phyloP scores from a whole-genome alignment of 2,329 filamentous ascomycete genomes.

The Neoascochyta sp. region DNA sequence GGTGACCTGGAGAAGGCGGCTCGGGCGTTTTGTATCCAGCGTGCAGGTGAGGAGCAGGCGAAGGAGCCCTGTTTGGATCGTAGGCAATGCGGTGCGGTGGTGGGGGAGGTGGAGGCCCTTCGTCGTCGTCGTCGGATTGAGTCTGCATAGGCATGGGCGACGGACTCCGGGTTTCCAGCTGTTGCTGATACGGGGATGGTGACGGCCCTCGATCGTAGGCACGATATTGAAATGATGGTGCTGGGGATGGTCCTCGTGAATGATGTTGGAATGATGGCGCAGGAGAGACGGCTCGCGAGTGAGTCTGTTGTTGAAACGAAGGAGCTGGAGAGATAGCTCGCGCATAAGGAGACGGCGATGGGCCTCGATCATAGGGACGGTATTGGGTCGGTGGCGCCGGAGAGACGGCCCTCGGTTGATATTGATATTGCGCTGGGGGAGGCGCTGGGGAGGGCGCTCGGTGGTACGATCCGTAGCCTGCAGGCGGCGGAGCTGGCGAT shows the following conservation, averaged over 20 bases:
- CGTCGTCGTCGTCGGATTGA: slow-evolving; percentile 35
- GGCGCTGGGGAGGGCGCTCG: slow-evolving; percentile 24
- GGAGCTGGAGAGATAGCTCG: slow-evolving; percentile 33
- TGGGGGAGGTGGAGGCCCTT: slow-evolving; percentile 79
- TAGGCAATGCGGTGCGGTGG: slow-evolving; percentile 68
- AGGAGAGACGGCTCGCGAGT: slow-evolving; percentile 28
- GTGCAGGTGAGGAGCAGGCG: slow-evolving; percentile 30
- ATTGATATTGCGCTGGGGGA: slow-evolving; percentile 20
- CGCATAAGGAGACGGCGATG: slow-evolving; percentile 27
- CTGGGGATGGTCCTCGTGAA: slow-evolving; percentile 29
- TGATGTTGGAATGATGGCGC: slow-evolving; percentile 28
- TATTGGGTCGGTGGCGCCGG: slow-evolving; percentile 28
- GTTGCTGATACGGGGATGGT: slow-evolving; percentile 35
- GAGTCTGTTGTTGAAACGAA: slow-evolving; percentile 19
- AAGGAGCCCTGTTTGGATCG: slow-evolving; percentile 41
- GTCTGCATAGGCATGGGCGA: slow-evolving; percentile 34
- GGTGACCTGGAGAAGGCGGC: slow-evolving; percentile 60
- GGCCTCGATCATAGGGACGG: slow-evolving; percentile 20
- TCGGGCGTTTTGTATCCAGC: slow-evolving; percentile 57
- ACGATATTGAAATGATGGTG: slow-evolving; percentile 35
- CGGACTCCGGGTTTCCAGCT: slow-evolving; percentile 19
- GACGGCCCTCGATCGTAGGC: slow-evolving; percentile 41
- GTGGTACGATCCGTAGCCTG: slow-evolving; percentile 13
- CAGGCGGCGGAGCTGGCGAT: slow-evolving; percentile 28
- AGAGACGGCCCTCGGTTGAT: slow-evolving; percentile 23